Evolutionary conservation across 1,139 yeast species (phyloP), one percentile per base, ranked within the genome.

Genomic region (Taphrina wiesneri): DNA sequence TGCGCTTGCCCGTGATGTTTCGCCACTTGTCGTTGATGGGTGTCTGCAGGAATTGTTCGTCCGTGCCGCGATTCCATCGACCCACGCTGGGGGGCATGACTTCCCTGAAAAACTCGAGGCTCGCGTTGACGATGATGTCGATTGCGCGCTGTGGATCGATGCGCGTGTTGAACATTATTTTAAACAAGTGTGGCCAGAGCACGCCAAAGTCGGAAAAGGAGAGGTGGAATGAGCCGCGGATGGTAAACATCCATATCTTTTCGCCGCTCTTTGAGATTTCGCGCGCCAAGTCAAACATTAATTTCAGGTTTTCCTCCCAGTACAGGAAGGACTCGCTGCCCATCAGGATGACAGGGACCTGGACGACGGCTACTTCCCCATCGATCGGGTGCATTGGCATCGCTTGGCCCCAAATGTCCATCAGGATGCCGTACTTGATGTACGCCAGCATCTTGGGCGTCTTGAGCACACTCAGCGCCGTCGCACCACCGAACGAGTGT

Each of bases 141-240:
- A 62, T 46, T 23, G 60, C 65, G 51, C 65, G 65, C 21, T 54
- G 65, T 11, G 65, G 53, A 23, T 62, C 61, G 43, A 62, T 43
- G 7, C 46, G 36, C 13, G 65, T 36, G 17, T 53, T 52, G 65
- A 53, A 62, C 19, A 62, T 21, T 32, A 62, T 9, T 19, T 34
- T 19, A 39, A 62, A 53, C 32, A 62, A 47, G 32, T 45, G 60
- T 19, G 65, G 65, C 60, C 60, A 62, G 19, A 62, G 60, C 19
- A 62, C 23, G 25, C 60, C 60, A 26, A 62, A 62, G 30, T 62
- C 65, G 46, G 59, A 51, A 28, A 53, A 54, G 60, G 53, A 43
- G 46, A 62, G 57, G 60, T 62, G 65, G 34, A 62, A 62, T 46
- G 60, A 43, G 5, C 65, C 65, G 43, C 65, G 65, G 52, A 62